phyloP scores from a whole-genome alignment of 2,329 filamentous ascomycete genomes.

The Cladosporium sp. region DNA sequence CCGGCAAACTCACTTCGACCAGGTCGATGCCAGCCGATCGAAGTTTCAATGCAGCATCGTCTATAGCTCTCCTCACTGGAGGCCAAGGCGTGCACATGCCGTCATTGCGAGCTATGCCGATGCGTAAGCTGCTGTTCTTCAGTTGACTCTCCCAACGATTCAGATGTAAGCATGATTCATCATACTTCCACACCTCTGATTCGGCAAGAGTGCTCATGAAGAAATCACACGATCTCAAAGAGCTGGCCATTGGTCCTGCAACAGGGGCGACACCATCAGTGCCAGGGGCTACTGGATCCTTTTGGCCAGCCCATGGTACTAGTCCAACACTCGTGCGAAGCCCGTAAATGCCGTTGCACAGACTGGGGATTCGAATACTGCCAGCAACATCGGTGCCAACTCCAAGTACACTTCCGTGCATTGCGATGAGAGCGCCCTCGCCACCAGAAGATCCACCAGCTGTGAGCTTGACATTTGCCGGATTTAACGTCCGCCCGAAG shows the following conservation, averaged over 20 bases:
- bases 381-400: constrained; percentile 54
- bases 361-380: constrained; percentile 48
- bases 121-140: constrained; percentile 15
- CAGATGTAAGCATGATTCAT: constrained; percentile 19
- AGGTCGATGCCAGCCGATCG: constrained; percentile 17
- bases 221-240: constrained; percentile 22
- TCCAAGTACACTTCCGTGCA: constrained; percentile 46
- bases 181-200: constrained; percentile 21
- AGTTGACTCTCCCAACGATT: constrained; percentile 22
- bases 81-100: constrained; percentile 21
- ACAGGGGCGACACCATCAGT: constrained; percentile 37
- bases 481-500: constrained; percentile 47
- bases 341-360: constrained; percentile 48
- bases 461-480: constrained; percentile 44
- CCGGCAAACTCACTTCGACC: constrained; percentile 17
- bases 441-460: constrained; percentile 52
- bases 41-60: constrained; percentile 16
- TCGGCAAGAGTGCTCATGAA: constrained; percentile 22
- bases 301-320: constrained; percentile 51
- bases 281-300: constrained; percentile 41
- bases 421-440: constrained; percentile 49
- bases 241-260: constrained; percentile 27
- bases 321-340: constrained; percentile 43
- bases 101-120: constrained; percentile 21
- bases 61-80: constrained; percentile 19